A percentile compares a stretch with the other conserved stretches of the same genome.
phyloP scores from a whole-genome alignment of 2,329 filamentous ascomycete species.

The Kalmusia sp. region DNA sequence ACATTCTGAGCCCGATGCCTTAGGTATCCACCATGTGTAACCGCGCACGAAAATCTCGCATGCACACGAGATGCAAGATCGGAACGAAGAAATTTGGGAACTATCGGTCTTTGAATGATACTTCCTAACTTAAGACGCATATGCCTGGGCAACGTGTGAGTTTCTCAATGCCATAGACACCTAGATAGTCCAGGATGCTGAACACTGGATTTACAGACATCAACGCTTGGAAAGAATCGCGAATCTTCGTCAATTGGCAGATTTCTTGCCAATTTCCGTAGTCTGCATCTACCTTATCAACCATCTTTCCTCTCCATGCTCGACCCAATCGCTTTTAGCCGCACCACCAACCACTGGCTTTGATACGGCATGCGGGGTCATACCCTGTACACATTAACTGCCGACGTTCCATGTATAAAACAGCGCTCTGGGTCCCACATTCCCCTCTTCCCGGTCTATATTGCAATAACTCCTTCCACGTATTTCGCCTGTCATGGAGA shows the following conservation, averaged over 20 bases:
- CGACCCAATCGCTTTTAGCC: constrained; percentile 4
- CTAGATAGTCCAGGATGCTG: too few species aligned
- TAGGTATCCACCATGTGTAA: background rate
- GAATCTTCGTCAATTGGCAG: background rate
- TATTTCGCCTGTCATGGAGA: constrained; percentile 1
- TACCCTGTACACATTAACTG: background rate
- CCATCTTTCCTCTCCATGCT: background rate
- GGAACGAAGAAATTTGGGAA: background rate
- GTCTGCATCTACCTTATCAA: background rate
- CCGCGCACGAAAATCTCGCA: background rate
- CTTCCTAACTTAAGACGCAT: too few species aligned
- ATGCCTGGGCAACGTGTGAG: too few species aligned
- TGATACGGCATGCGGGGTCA: background rate
- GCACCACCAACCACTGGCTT: background rate
- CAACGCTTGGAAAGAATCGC: background rate
- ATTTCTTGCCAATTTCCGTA: background rate
- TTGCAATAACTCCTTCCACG: background rate
- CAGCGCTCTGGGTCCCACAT: background rate
- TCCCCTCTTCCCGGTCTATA: constrained; percentile 4
- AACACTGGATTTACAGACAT: too few species aligned
- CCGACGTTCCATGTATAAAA: constrained; percentile 7
- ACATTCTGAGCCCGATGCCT: too few species aligned
- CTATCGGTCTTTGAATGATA: too few species aligned
- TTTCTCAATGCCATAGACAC: too few species aligned
- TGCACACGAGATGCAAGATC: background rate